phyloP scores from a whole-genome alignment of 805 yeast species.

The Yarrowia sp. region DNA sequence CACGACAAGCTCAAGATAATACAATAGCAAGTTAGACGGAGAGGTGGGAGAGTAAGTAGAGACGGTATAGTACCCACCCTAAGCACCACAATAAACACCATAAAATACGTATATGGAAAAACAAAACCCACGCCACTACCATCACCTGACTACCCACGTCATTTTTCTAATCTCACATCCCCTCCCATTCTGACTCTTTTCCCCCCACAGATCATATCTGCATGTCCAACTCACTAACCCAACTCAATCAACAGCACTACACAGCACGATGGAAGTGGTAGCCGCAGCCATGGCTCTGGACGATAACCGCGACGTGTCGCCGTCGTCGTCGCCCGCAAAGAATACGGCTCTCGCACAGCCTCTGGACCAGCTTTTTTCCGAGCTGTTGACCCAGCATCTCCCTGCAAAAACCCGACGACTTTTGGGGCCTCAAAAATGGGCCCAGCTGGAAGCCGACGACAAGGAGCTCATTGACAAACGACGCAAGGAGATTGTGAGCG shows the following conservation, averaged over 20 bases:
- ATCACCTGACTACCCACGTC: too few species aligned
- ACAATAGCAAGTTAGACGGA: too few species aligned
- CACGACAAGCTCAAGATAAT: too few species aligned
- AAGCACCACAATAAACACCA: too few species aligned
- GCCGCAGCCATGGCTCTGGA: constrained; percentile 26
- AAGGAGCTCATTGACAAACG: constrained; percentile 11
- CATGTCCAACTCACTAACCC: neutral
- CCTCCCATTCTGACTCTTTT: neutral
- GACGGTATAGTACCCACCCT: too few species aligned
- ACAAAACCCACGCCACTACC: too few species aligned
- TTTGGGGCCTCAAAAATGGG: neutral
- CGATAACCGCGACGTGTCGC: constrained; percentile 12
- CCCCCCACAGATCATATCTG: constrained; percentile 19
- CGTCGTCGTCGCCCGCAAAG: constrained; percentile 4
- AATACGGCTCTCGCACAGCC: neutral
- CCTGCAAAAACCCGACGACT: constrained; percentile 7
- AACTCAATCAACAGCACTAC: neutral
- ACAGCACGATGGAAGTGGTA: constrained; percentile 14
- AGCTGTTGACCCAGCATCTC: neutral
- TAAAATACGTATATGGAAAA: too few species aligned
- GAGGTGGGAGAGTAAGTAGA: too few species aligned
- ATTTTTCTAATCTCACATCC: neutral
- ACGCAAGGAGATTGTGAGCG: constrained; percentile 6
- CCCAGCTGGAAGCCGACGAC: constrained; percentile 13
- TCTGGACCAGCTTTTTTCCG: neutral